Evolutionary conservation across 495 filamentous ascomycete species (phyloP).

Genomic region (Penicillium bialowiezense): DNA sequence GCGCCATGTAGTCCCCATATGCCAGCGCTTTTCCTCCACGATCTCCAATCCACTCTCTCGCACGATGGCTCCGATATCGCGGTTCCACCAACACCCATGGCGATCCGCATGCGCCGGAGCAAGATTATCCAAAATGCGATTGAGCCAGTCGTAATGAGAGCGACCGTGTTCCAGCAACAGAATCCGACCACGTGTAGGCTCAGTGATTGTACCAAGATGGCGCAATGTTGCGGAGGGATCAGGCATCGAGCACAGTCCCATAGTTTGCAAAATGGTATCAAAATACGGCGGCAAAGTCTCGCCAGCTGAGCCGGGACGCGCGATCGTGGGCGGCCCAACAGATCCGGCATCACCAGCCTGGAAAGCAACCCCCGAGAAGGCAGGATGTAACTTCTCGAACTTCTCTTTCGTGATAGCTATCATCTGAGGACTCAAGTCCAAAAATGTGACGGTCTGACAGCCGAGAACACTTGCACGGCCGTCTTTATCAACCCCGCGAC

Average conservation of each 20-base stretch:
- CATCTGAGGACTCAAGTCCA: slow-evolving; percentile 66
- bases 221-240: slow-evolving; percentile 68
- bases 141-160: slow-evolving; percentile 72
- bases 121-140: slow-evolving; percentile 70
- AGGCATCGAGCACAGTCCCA: slow-evolving; percentile 84
- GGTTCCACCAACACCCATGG: slow-evolving; percentile 97
- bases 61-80: slow-evolving; percentile 81
- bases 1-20: slow-evolving; percentile 76
- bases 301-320: background rate
- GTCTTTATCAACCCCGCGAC: slow-evolving; percentile 65
- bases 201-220: slow-evolving; percentile 40
- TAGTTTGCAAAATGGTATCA: slow-evolving; percentile 88
- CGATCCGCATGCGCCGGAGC: slow-evolving; percentile 75
- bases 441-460: slow-evolving; percentile 53
- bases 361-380: slow-evolving; percentile 43
- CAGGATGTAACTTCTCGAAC: slow-evolving; percentile 49
- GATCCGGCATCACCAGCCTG: slow-evolving; percentile 37
- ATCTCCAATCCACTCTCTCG: slow-evolving; percentile 79
- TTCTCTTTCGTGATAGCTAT: slow-evolving; percentile 57
- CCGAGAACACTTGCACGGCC: slow-evolving; percentile 34
- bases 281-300: slow-evolving; percentile 42
- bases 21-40: slow-evolving; percentile 62
- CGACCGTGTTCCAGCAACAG: slow-evolving; percentile 90
- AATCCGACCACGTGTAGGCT: slow-evolving; percentile 62
- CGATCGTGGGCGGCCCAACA: slow-evolving; percentile 10